Percentiles rank a stretch among this genome's conserved stretches.
These are phyloP conservation scores for Myriosclerotinia scirpicola DNA, from an alignment of 2,329 filamentous ascomycete genomes.

Conservation along the genomic window DNA sequence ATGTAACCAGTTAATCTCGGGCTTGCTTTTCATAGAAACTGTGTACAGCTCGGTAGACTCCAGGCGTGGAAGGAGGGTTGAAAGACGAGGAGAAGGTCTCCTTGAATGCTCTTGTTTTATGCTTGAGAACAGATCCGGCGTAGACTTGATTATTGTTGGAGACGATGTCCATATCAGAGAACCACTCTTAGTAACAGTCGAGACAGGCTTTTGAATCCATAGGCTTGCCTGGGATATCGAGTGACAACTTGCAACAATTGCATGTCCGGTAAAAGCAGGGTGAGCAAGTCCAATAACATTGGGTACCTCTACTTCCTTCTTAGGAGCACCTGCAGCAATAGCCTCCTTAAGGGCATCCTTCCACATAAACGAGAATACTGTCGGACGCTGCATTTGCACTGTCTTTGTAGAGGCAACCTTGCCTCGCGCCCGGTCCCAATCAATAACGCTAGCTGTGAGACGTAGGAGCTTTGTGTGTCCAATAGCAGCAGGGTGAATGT, in stretches of 20 bases:
- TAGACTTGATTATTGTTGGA: not conserved
- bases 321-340: conserved; percentile 9
- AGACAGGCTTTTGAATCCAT: not conserved
- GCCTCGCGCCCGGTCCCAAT: conserved; percentile 33
- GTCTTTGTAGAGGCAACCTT: conserved; percentile 25
- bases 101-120: not conserved
- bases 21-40: not conserved
- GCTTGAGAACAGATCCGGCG: not conserved
- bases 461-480: conserved; percentile 21
- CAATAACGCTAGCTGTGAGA: conserved; percentile 20
- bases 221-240: not conserved
- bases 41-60: not conserved
- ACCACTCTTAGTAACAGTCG: not conserved
- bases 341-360: conserved; percentile 17
- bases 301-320: not conserved
- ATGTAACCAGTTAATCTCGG: conserved; percentile 2
- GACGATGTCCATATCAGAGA: not conserved
- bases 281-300: conserved; percentile 8
- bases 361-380: conserved; percentile 13
- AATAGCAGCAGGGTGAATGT: conserved; percentile 29
- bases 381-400: conserved; percentile 26
- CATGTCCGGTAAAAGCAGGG: conserved; percentile 28
- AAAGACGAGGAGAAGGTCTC: not conserved
- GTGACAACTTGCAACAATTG: not conserved
- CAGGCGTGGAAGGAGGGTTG: not conserved